These are phyloP conservation scores for Phenoliferia sp. DNA, from an alignment of 1,284 basidiomycete species.

Conservation along the genomic window DNA sequence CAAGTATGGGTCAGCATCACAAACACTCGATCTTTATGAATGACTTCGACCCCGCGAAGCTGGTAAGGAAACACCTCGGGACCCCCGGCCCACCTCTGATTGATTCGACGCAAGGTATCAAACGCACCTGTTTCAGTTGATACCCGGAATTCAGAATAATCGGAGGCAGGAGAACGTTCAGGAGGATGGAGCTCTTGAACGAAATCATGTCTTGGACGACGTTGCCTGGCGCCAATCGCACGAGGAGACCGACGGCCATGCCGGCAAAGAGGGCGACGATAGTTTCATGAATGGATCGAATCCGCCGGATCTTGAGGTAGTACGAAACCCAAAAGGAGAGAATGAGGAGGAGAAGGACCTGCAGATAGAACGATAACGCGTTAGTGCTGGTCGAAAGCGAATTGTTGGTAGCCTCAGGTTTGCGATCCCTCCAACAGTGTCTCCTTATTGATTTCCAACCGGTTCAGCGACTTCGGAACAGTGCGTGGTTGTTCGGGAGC, in stretches of 20 bases:
- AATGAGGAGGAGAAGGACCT: conserved; percentile 85
- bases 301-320: conserved; percentile 93
- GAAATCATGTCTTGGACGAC: conserved; percentile 91
- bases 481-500: too few species aligned
- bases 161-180: conserved; percentile 92
- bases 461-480: too few species aligned
- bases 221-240: conserved; percentile 83
- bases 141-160: conserved; percentile 99
- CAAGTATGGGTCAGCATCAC: background rate
- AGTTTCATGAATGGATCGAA: conserved; percentile 94
- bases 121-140: conserved; percentile 81
- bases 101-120: background rate
- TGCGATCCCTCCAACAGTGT: background rate
- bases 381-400: background rate
- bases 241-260: conserved; percentile 89
- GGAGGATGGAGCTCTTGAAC: conserved; percentile 87
- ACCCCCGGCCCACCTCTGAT: too few species aligned
- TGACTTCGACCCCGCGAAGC: too few species aligned
- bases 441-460: too few species aligned
- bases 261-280: conserved; percentile 90
- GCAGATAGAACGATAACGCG: background rate
- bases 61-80: too few species aligned
- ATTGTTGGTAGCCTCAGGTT: background rate
- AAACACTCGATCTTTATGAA: background rate
- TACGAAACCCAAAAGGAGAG: conserved; percentile 94